Evolutionary conservation across 2,329 filamentous ascomycete species (phyloP).

Genomic region (Ramularia endophylla): DNA sequence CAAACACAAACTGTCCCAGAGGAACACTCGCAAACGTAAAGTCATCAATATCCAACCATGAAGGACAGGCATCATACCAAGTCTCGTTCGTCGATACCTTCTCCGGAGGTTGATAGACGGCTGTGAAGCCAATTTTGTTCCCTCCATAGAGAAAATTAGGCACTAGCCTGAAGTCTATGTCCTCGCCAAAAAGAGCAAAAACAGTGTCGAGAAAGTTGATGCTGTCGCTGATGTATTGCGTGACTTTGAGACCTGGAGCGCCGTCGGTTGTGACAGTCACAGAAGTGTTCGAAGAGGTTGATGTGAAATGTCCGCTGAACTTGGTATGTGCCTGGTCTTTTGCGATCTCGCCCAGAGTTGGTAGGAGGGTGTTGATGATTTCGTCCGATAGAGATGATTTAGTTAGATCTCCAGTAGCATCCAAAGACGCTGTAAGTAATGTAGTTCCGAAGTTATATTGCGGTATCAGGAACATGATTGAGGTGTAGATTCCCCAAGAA

Average conservation of each 20-base stretch:
- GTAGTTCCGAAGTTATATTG: not conserved
- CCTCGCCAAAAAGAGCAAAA: not conserved
- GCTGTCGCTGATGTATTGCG: not conserved
- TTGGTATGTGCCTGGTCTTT: not conserved
- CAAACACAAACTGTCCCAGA: constrained; percentile 2
- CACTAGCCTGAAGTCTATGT: not conserved
- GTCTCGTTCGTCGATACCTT: not conserved
- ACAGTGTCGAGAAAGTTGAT: not conserved
- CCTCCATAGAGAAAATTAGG: not conserved
- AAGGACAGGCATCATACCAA: not conserved
- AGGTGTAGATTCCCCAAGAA: constrained; percentile 16
- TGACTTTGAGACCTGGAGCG: constrained; percentile 2
- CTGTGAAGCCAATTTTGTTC: constrained; percentile 3
- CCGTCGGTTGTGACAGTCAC: not conserved
- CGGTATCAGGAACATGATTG: not conserved
- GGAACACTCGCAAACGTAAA: constrained; percentile 1
- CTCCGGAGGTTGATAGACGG: not conserved
- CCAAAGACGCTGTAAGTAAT: not conserved
- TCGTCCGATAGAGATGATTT: too few relatives aligned
- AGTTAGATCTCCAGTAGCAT: not conserved
- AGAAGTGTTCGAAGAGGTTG: not conserved
- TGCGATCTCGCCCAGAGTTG: not conserved
- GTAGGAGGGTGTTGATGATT: not conserved
- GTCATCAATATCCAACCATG: not conserved
- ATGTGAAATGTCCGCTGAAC: constrained; percentile 1